Base-by-base conservation (phyloP, 352 stramenopile species). In the Globisporangium iwayamae region DNA sequence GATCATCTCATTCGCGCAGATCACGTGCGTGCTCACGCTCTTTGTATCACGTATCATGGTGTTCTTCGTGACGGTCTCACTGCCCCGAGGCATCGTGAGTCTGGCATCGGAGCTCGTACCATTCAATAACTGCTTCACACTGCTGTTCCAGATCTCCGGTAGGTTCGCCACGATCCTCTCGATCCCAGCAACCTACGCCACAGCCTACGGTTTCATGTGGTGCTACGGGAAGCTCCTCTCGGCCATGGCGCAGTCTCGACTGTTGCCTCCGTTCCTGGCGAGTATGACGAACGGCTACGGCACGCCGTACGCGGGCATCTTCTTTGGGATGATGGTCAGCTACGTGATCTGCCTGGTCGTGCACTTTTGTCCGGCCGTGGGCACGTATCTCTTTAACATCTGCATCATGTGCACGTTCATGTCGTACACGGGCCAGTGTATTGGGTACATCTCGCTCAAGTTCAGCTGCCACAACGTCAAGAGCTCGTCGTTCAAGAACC, bases 151-250 rank as follows among this genome's bases (percentile, higher is more conserved):
- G 2, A 4, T 14, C 0, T 57, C 51, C 14, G 22, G 36, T 20
- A 32, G 60, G 2, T 8, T 48, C 3, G 74, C 76, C 1, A 83
- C 67, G 4, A 32, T 83, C 30, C 25, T 85, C 1, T 85, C 76
- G 18, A 39, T 85, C 1, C 76, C 76, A 4, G 78, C 76, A 2
- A 87, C 76, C 1, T 87, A 80, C 62, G 74, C 74, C 2, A 87
- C 73, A 3, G 75, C 73, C 5, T 83, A 77, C 52, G 77, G 74
- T 0, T 85, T 85, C 48, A 81, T 87, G 60, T 84, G 77, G 67
- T 81, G 71, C 36, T 85, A 84, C 57, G 75, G 75, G 1, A 83
- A 83, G 48, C 65, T 87, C 4, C 78, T 87, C 10, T 52, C 69
- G 1, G 67, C 76, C 11, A 85, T 87, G 76, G 78, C 76, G 0